Percentiles rank a stretch among this genome's conserved stretches.
Conservation (phyloP, 2,329 filamentous ascomycete species). For the Cladosporium phlei region DNA sequence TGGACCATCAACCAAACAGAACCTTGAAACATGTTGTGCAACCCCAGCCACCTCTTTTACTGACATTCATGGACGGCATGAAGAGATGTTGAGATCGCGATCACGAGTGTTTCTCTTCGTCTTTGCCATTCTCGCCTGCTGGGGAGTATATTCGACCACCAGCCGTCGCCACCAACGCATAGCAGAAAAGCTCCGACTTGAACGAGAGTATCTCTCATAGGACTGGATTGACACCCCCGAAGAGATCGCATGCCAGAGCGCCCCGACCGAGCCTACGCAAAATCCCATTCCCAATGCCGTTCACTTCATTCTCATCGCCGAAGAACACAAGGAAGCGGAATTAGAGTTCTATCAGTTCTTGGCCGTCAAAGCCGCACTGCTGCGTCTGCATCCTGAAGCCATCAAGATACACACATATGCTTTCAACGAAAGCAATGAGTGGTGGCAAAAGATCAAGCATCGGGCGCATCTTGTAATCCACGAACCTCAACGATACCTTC, state of each 20-base stretch:
- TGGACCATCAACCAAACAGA: no score
- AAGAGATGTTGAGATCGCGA: conserved; percentile 1
- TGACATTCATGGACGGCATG: no score
- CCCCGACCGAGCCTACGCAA: not conserved
- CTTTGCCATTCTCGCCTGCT: not conserved
- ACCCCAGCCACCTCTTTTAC: no score
- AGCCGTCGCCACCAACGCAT: not conserved
- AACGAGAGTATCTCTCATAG: conserved; percentile 2
- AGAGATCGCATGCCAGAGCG: not conserved
- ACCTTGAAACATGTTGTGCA: no score
- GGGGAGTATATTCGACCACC: not conserved
- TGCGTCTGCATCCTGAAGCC: conserved; percentile 12
- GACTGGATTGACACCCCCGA: conserved; percentile 1
- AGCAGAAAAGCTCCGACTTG: not conserved
- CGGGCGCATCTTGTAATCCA: conserved; percentile 10
- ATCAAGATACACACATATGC: conserved; percentile 15
- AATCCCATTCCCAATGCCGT: conserved; percentile 11
- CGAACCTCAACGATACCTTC: not conserved
- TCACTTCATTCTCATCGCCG: conserved; percentile 17
- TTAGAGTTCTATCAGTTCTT: conserved; percentile 15
- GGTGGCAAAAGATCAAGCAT: conserved; percentile 11
- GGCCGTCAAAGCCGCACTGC: conserved; percentile 16
- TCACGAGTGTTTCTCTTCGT: not conserved
- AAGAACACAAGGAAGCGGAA: conserved; percentile 11
- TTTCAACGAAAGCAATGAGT: not conserved